Base-by-base conservation (phyloP, 2,329 filamentous ascomycete species). In the Stemphylium vesicarium region DNA sequence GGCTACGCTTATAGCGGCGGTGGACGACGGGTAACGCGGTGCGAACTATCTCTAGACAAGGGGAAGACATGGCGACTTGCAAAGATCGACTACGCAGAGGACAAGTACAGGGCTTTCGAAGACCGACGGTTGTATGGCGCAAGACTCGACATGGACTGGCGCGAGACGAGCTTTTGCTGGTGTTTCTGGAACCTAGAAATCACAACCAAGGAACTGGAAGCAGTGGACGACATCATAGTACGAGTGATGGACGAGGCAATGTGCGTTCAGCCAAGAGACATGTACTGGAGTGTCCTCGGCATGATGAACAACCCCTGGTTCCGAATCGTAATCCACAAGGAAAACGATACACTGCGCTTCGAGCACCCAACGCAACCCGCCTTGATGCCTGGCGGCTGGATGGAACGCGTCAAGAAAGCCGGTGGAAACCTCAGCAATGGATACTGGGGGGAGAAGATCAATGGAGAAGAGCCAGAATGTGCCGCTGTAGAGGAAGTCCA, bases 301-400 rank as follows among this genome's bases (percentile, higher is more conserved):
- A 97, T 97, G 93, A 96, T 97, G 93, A 96, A 96, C 77, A 96
- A 96, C 66, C 90, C 91, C 0, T 97, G 93, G 93, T 97, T 89
- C 74, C 84, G 93, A 4, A 84, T 97, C 1, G 85, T 87, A 2
- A 89, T 97, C 50, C 84, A 86, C 47, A 87, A 87, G 51, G 87
- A 93, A 56, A 81, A 80, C 0, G 80, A 84, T 13, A 75, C 70
- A 7, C 76, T 96, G 37, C 57, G 85, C 5, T 97, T 97, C 63
- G 92, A 96, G 73, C 93, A 97, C 65, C 93, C 93, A 0, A 96
- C 92, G 2, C 89, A 92, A 60, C 91, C 92, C 6, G 87, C 88
- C 0, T 75, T 92, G 33, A 87, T 88, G 61, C 83, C 89, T 0
- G 90, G 90, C 12, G 93, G 93, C 0, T 97, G 93, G 93, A 96